phyloP scores from a whole-genome alignment of 2,329 filamentous ascomycete genomes.

The Cercospora zeae-maydis region DNA sequence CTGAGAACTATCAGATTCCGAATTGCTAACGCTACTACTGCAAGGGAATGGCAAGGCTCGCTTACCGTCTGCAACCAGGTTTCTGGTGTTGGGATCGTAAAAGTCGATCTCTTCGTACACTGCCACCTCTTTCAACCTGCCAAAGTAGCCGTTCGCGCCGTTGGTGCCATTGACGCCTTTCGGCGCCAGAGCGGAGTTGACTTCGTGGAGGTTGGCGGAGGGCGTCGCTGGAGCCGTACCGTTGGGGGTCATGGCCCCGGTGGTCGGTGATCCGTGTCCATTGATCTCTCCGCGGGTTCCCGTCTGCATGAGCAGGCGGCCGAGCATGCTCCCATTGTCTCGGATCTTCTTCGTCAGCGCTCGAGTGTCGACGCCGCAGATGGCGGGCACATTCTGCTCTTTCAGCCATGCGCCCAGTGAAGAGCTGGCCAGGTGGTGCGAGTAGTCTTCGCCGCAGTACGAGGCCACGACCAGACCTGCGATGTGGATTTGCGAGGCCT shows the following conservation, averaged over 20 bases:
- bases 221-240: constrained; percentile 40
- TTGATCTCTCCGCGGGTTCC: constrained; percentile 40
- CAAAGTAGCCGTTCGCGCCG: constrained; percentile 34
- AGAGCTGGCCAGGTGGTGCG: constrained; percentile 85
- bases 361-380: constrained; percentile 92
- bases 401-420: constrained; percentile 94
- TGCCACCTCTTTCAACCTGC: constrained; percentile 34
- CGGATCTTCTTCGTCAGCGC: constrained; percentile 91
- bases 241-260: constrained; percentile 29
- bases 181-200: constrained; percentile 25
- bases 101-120: constrained; percentile 78
- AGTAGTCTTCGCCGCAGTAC: constrained; percentile 92
- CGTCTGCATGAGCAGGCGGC: constrained; percentile 76
- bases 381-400: constrained; percentile 88
- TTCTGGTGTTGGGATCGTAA: constrained; percentile 87
- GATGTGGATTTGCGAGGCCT: constrained; percentile 88
- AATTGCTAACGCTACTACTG: constrained; percentile 25
- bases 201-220: constrained; percentile 34
- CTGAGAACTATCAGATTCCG: constrained; percentile 51
- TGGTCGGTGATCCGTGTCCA: constrained; percentile 22
- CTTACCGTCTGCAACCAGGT: constrained; percentile 92
- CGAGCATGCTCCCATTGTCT: constrained; percentile 93
- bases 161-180: constrained; percentile 35
- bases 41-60: constrained; percentile 25
- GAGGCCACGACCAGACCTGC: constrained; percentile 86